phyloP scores from a whole-genome alignment of 73 alveolate species.

The Paramecium pentaurelia region DNA sequence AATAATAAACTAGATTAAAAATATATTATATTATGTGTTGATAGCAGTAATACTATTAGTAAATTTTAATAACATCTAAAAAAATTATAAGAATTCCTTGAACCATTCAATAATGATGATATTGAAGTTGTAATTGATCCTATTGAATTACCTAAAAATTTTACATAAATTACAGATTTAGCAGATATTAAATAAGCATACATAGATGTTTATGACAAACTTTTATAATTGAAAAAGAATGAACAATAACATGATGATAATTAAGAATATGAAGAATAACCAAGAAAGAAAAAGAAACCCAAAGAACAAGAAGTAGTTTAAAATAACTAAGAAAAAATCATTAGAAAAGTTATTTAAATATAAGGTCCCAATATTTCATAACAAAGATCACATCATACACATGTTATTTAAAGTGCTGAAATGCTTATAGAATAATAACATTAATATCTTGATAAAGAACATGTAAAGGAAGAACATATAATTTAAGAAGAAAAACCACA shows the following conservation, averaged over 20 bases:
- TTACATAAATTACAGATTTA: not conserved
- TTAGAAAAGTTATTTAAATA: not conserved
- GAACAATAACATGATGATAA: not conserved
- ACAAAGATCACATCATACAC: not conserved
- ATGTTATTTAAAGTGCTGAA: constrained; percentile 14
- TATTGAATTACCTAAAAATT: constrained; percentile 35
- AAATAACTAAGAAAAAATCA: not conserved
- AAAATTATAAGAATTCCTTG: constrained; percentile 51
- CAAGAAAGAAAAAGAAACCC: not conserved
- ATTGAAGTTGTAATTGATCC: constrained; percentile 57
- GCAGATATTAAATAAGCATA: not conserved
- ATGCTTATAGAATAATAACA: not conserved
- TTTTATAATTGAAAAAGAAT: not conserved
- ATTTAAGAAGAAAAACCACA: not conserved
- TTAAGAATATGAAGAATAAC: not conserved
- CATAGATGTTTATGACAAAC: not conserved
- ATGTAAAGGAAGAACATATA: not conserved
- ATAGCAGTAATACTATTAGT: constrained; percentile 26
- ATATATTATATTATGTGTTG: not conserved
- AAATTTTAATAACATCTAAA: not conserved
- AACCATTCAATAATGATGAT: constrained; percentile 46
- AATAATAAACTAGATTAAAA: constrained; percentile 42
- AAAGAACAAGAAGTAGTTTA: not conserved
- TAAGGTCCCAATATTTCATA: not conserved
- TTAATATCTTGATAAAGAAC: not conserved